Evolutionary conservation across 306 rosid species (phyloP), one percentile per base, ranked within the genome.

Genomic region (Vigna trinervia): DNA sequence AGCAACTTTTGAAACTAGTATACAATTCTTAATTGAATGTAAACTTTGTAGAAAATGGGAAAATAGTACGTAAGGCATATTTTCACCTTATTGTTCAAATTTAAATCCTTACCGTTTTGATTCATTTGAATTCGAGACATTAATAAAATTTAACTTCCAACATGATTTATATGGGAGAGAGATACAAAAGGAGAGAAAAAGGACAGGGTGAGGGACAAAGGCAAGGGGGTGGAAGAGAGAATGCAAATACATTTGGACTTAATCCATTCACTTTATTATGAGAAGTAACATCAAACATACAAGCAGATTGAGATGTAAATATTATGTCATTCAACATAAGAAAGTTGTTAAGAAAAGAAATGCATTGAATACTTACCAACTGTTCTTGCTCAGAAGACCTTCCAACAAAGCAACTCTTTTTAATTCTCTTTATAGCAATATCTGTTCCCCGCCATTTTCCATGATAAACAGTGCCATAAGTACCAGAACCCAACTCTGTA

Each of bases 371-470:
- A 83, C 96, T 80, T 71, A 92, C 98, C 97, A 96, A 61, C 23
- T 86, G 92, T 73, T 89, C 97, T 87, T 92, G 97, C 83, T 92
- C 98, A 2, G 97, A 90, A 57, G 91, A 82, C 71, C 88, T 85
- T 47, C 94, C 96, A 2, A 88, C 85, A 77, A 95, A 95, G 82
- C 98, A 95, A 79, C 98, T 90, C 87, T 80, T 92, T 82, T 90
- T 92, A 26, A 90, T 95, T 86, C 96, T 92, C 85, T 95, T 95
- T 48, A 92, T 95, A 48, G 98, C 98, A 56, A 95, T 88, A 77
- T 92, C 98, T 9, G 98, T 85, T 78, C 98, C 98, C 80, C 98
- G 87, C 98, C 97, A 95, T 84, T 90, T 95, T 72, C 98, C 97
- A 76, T 91, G 97, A 85, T 89, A 95, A 77, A 95, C 98, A 68